These are phyloP conservation scores for Piper longum DNA, from an alignment of 164 flowering plant species.

Conservation along the genomic window DNA sequence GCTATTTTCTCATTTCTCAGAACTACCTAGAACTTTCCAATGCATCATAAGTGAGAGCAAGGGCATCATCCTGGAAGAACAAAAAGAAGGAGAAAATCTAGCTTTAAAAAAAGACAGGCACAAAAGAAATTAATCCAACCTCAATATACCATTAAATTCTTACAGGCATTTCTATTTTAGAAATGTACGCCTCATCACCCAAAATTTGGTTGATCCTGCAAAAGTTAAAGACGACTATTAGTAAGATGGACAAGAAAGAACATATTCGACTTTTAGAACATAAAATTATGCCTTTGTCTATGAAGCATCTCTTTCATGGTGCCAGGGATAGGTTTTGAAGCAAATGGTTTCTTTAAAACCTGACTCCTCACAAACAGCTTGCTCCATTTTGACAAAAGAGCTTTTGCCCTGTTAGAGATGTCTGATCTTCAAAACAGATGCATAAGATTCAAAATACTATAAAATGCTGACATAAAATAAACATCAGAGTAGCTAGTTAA, in stretches of 20 bases:
- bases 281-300: slow-evolving; percentile 46
- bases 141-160: slow-evolving; percentile 10
- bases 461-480: background rate
- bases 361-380: slow-evolving; percentile 64
- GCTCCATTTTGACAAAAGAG: slow-evolving; percentile 76
- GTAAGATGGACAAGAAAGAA: background rate
- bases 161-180: slow-evolving; percentile 41
- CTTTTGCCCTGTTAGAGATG: slow-evolving; percentile 94
- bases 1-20: background rate
- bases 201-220: slow-evolving; percentile 63
- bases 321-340: slow-evolving; percentile 24
- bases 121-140: background rate
- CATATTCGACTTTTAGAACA: background rate
- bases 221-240: slow-evolving; percentile 6
- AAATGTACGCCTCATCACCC: slow-evolving; percentile 47
- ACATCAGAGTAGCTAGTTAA: too few species aligned
- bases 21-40: slow-evolving; percentile 37
- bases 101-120: background rate
- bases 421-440: slow-evolving; percentile 95
- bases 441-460: slow-evolving; percentile 36
- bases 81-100: background rate
- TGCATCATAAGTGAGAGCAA: slow-evolving; percentile 20
- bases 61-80: slow-evolving; percentile 26
- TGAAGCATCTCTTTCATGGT: slow-evolving; percentile 38
- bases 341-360: slow-evolving; percentile 40